Percentiles rank a stretch among this genome's conserved stretches.
phyloP scores from a whole-genome alignment of 1,139 yeast genomes.

The Kazachstania sp. region DNA sequence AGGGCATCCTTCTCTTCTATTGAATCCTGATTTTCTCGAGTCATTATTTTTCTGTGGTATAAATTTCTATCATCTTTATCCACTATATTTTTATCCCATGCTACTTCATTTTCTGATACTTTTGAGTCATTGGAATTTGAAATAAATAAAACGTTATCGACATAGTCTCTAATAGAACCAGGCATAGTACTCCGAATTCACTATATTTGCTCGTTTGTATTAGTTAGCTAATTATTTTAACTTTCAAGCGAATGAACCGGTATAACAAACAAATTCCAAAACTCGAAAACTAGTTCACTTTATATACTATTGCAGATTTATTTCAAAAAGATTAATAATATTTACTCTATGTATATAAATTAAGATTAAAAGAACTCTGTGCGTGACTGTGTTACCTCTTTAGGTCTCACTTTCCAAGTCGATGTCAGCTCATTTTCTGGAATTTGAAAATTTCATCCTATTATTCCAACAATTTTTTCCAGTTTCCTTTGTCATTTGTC shows the following conservation, averaged over 20 bases:
- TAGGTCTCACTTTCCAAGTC: not conserved
- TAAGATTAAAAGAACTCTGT: not conserved
- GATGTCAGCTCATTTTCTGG: constrained; percentile 1
- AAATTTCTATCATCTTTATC: not conserved
- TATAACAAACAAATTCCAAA: too few species aligned
- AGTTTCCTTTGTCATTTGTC: not conserved
- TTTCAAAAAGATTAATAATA: not conserved
- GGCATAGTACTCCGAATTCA: constrained; percentile 3
- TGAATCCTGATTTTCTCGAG: not conserved
- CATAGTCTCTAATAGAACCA: constrained; percentile 8
- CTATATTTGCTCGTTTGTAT: not conserved
- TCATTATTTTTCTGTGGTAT: not conserved
- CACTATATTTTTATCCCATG: not conserved
- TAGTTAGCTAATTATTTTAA: too few species aligned
- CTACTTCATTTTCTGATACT: not conserved
- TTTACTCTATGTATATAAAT: not conserved
- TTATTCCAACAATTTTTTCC: not conserved
- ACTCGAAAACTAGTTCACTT: too few species aligned
- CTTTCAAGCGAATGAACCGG: too few species aligned
- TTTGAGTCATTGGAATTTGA: constrained; percentile 4
- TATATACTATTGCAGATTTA: not conserved
- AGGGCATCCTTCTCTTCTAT: not conserved
- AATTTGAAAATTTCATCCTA: not conserved
- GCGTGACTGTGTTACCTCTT: not conserved
- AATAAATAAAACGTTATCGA: constrained; percentile 11